Base-by-base conservation (phyloP, 2,329 filamentous ascomycete species). In the Onygenales sp. region DNA sequence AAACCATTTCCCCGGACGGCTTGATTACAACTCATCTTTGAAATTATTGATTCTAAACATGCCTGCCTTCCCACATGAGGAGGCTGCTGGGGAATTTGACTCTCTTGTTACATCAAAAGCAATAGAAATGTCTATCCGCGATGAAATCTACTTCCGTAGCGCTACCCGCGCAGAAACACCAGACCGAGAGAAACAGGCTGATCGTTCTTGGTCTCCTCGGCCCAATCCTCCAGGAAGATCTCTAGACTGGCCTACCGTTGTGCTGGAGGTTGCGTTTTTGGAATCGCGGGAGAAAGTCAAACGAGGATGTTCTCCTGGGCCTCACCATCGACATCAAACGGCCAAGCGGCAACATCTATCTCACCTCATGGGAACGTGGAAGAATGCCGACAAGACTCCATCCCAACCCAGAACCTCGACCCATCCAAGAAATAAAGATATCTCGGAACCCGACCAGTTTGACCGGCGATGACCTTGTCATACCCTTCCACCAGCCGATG, bases 311-410 rank as follows among this genome's bases (percentile, higher is more conserved):
- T 36, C n/a, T 21, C 8, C 4, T 32, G 8, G 43, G 17, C 7
- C 3, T 48, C 21, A 33, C 51, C 9, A 47, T 52, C 3, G 51
- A 52, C 11, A 47, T 52, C 3, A 46, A 48, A 39, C 11, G 34
- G 13, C 43, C 11, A 8, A 52, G 51, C 32, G 42, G 51, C 10
- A 40, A 52, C 17, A 52, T 52, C 43, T 52, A 39, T 40, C 5
- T 52, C 10, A 51, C 11, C n/a, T 27, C 49, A 17, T 48, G 44
- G 44, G 33, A 36, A 14, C 44, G 32, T 6, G 49, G 40, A 14
- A 17, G 11, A 34, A 43, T 34, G n/a, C 27, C n/a, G 9, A 36
- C 37, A n/a, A 34, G 49, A 44, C 27, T 13, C 17, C 45, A 37
- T 37, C 32, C 32, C n/a, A 6, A 27, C 40, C 49, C 36, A 13